A percentile compares a stretch with the other conserved stretches of the same genome.
phyloP scores from a whole-genome alignment of 163 green algal genomes.

The Chlamydomonas reinhardtii region DNA sequence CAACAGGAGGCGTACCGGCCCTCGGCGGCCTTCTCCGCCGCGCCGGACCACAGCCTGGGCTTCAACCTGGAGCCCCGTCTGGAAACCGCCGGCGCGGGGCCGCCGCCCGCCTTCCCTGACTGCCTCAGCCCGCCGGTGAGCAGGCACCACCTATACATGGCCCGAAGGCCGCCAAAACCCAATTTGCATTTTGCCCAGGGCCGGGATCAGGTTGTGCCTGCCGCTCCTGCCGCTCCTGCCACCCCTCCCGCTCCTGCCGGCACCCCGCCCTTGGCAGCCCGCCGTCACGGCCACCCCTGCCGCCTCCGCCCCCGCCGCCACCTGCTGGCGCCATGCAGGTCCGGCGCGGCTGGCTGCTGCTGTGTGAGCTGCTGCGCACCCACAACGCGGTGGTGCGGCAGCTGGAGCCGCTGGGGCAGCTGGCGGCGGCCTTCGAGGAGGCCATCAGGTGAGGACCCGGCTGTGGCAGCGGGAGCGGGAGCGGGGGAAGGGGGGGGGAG shows the following conservation, averaged over 20 bases:
- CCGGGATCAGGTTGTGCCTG: too few relatives aligned
- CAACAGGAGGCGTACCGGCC: conserved; percentile 24
- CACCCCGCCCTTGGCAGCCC: too few relatives aligned
- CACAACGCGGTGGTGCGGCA: conserved; percentile 33
- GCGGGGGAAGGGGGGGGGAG: too few relatives aligned
- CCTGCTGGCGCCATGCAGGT: conserved; percentile 2
- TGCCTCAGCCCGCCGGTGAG: conserved; percentile 33
- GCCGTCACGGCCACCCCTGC: too few relatives aligned
- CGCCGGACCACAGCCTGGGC: neutral
- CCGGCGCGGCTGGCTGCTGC: conserved; percentile 29
- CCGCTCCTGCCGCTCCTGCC: too few relatives aligned
- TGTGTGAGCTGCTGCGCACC: conserved; percentile 20
- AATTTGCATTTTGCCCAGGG: too few relatives aligned
- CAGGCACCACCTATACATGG: too few relatives aligned
- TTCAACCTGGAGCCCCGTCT: conserved; percentile 20
- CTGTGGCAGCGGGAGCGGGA: neutral
- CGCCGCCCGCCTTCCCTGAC: conserved; percentile 20
- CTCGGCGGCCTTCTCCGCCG: neutral
- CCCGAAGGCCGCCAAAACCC: too few relatives aligned
- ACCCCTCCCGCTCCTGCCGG: too few relatives aligned
- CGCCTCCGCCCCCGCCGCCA: too few relatives aligned
- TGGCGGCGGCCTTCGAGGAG: conserved; percentile 21
- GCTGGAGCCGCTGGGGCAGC: neutral
- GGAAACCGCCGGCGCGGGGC: neutral
- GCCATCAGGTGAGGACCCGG: neutral